phyloP scores from a whole-genome alignment of 164 flowering plant species.

The Magnolia sinica region DNA sequence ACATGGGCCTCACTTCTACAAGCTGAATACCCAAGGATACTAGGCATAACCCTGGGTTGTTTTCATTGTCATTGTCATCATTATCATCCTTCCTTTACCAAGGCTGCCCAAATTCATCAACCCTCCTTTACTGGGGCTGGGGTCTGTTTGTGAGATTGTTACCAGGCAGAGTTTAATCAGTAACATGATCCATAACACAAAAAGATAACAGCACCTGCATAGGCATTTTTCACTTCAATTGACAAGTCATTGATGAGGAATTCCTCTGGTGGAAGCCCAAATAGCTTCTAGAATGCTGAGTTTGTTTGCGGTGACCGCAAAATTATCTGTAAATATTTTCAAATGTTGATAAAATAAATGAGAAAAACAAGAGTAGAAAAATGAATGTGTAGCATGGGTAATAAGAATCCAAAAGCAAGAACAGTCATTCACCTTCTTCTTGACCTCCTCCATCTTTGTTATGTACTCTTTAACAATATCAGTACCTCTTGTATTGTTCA shows the following conservation, averaged over 20 bases:
- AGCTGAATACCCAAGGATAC: not conserved
- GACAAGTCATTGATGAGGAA: conserved; percentile 98
- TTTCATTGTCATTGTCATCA: not conserved
- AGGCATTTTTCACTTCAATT: conserved; percentile 86
- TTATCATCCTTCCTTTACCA: not conserved
- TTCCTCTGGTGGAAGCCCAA: conserved; percentile 91
- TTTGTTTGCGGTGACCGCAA: conserved; percentile 88
- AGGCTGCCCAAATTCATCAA: not conserved
- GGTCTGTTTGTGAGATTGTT: not conserved
- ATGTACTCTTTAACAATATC: conserved; percentile 65
- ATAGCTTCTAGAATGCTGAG: conserved; percentile 81
- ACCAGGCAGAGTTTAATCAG: not conserved
- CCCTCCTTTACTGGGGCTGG: not conserved
- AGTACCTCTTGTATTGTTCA: conserved; percentile 69
- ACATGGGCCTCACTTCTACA: not conserved
- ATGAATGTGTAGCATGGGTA: not conserved
- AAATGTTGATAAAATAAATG: not conserved
- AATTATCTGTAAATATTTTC: conserved; percentile 49
- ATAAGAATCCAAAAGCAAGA: conserved; percentile 1
- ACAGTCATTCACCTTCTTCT: conserved; percentile 65
- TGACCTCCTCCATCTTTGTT: conserved; percentile 89
- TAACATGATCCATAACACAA: not conserved
- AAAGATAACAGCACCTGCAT: conserved; percentile 63
- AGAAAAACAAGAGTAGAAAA: not conserved
- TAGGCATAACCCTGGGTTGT: not conserved